Conservation (phyloP, 1,284 basidiomycete genomes). For the Ganoderma boninense region DNA sequence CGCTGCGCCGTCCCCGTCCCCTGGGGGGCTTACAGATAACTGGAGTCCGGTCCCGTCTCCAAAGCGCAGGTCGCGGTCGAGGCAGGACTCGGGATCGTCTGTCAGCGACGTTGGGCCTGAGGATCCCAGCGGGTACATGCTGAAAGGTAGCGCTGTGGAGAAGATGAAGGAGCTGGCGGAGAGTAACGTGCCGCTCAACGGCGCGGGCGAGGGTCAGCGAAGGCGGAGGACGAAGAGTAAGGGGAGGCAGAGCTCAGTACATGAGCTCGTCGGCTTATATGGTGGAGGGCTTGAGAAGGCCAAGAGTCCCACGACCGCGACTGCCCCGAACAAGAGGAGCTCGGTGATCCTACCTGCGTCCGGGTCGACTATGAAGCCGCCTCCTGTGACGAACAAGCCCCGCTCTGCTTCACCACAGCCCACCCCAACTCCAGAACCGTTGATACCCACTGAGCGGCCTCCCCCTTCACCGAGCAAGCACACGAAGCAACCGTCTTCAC, state of each 20-base stretch:
- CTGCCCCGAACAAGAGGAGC: slow-evolving; percentile 35
- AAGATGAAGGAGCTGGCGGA: slow-evolving; percentile 16
- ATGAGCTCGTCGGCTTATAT: slow-evolving; percentile 80
- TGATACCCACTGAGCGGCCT: slow-evolving; percentile 21
- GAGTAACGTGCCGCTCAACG: slow-evolving; percentile 13
- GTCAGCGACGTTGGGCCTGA: slow-evolving; percentile 47
- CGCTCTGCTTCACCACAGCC: slow-evolving; percentile 44
- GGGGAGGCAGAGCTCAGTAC: slow-evolving; percentile 77
- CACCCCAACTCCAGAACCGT: slow-evolving; percentile 29
- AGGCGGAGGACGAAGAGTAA: slow-evolving; percentile 44
- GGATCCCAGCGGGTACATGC: slow-evolving; percentile 41
- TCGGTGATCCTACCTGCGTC: slow-evolving; percentile 39
- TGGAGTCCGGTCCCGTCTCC: slow-evolving; percentile 43
- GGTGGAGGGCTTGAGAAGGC: slow-evolving; percentile 57
- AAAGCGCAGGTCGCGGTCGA: slow-evolving; percentile 12
- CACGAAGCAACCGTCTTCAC: slow-evolving; percentile 27
- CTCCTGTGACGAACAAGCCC: slow-evolving; percentile 27
- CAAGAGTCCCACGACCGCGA: slow-evolving; percentile 34
- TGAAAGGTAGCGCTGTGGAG: slow-evolving; percentile 17
- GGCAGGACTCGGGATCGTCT: slow-evolving; percentile 36
- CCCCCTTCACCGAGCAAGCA: slow-evolving; percentile 38
- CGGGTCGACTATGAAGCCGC: slow-evolving; percentile 33
- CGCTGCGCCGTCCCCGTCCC: slow-evolving; percentile 34
- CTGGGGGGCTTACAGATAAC: slow-evolving; percentile 42
- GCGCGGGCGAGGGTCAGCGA: slow-evolving; percentile 27